phyloP scores from a whole-genome alignment of 2,329 filamentous ascomycete species.

The Beauveria caledonica region DNA sequence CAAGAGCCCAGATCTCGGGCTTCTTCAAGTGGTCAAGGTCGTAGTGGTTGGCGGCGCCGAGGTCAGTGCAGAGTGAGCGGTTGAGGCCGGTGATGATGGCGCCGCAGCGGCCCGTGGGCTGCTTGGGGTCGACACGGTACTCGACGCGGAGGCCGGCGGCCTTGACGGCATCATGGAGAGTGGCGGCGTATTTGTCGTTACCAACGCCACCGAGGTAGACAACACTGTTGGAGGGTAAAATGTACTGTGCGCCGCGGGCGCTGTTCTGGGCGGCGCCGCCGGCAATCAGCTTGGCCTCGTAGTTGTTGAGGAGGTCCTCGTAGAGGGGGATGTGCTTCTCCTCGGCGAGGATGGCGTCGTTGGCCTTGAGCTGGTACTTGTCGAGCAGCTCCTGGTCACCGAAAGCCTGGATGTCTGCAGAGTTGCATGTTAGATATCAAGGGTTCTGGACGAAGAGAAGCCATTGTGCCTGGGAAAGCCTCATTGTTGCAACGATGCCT shows the following conservation, averaged over 20 bases:
- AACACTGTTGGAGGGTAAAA: slow-evolving; percentile 81
- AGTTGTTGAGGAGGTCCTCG: slow-evolving; percentile 89
- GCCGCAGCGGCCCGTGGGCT: slow-evolving; percentile 87
- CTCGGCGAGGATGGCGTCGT: slow-evolving; percentile 95
- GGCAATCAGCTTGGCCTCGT: slow-evolving; percentile 87
- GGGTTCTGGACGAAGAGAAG: not conserved
- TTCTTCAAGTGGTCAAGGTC: slow-evolving; percentile 88
- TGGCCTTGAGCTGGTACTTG: slow-evolving; percentile 89
- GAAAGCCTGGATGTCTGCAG: slow-evolving; percentile 76
- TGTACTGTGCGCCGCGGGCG: slow-evolving; percentile 91
- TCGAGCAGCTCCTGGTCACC: slow-evolving; percentile 78
- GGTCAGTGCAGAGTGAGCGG: slow-evolving; percentile 88
- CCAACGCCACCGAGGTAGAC: slow-evolving; percentile 92
- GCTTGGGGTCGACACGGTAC: slow-evolving; percentile 81
- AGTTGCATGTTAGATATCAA: not conserved
- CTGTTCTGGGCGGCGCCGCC: slow-evolving; percentile 97
- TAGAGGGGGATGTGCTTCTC: slow-evolving; percentile 83
- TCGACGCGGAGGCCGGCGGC: slow-evolving; percentile 85
- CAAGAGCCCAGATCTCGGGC: slow-evolving; percentile 84
- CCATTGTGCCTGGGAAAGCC: not conserved
- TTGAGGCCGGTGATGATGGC: slow-evolving; percentile 96
- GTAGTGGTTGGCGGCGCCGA: slow-evolving; percentile 95
- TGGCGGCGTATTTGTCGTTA: slow-evolving; percentile 90
- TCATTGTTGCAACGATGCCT: not conserved
- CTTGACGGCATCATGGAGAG: slow-evolving; percentile 76